A percentile compares a stretch with the other conserved stretches of the same genome.
Conservation (phyloP, 2,329 filamentous ascomycete species). For the Cladosporium sp. region DNA sequence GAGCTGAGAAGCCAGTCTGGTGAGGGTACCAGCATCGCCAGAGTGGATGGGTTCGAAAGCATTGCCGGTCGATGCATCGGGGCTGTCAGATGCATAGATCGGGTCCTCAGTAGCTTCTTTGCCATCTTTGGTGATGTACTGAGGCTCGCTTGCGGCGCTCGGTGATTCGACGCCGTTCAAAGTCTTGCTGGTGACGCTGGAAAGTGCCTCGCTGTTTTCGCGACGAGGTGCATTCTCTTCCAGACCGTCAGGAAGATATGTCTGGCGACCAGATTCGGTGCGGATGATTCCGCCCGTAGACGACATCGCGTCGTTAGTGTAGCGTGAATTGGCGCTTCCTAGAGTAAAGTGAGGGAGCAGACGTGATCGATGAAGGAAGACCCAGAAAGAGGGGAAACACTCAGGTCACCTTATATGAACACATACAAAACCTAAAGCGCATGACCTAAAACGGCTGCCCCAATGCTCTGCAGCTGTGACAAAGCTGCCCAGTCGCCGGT, state of each 20-base stretch:
- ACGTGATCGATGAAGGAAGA: not conserved
- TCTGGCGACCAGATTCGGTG: slow-evolving; percentile 18
- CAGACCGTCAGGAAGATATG: slow-evolving; percentile 17
- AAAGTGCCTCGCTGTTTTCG: slow-evolving; percentile 6
- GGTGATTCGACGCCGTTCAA: slow-evolving; percentile 9
- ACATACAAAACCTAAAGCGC: not conserved
- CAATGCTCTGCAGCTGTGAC: slow-evolving; percentile 1
- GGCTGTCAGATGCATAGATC: slow-evolving; percentile 1
- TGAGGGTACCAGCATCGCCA: slow-evolving; percentile 17
- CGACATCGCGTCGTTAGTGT: slow-evolving; percentile 9
- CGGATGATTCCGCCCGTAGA: slow-evolving; percentile 16
- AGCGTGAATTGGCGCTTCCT: not conserved
- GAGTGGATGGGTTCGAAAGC: slow-evolving; percentile 19
- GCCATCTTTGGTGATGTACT: slow-evolving; percentile 25
- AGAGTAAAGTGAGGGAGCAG: not conserved
- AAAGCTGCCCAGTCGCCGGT: not conserved
- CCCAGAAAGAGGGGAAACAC: not conserved
- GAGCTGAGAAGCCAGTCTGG: slow-evolving; percentile 19
- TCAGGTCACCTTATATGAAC: slow-evolving; percentile 7
- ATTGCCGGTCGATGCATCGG: slow-evolving; percentile 11
- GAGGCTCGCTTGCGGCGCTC: not conserved
- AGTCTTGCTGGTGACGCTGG: slow-evolving; percentile 12
- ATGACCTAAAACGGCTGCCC: not conserved
- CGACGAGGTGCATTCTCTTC: not conserved
- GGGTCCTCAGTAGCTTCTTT: slow-evolving; percentile 25